Evolutionary conservation across 2,329 filamentous ascomycete genomes (phyloP), one percentile per base, ranked within the genome.

Genomic region (Stachybotrys elegans): DNA sequence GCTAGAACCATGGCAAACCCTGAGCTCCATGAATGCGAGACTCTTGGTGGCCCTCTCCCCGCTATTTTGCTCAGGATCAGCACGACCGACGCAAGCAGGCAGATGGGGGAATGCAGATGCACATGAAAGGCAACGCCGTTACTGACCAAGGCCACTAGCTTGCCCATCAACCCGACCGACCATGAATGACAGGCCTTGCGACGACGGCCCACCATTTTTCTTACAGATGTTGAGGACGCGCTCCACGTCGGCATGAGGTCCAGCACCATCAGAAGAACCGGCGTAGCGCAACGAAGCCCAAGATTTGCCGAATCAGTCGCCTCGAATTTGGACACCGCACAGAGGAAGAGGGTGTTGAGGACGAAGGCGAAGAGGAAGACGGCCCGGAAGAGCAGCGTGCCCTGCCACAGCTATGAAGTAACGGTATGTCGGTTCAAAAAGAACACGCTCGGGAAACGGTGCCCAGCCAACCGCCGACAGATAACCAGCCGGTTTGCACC

Each of bases 1-100:
- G 75, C 72, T 13, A 80, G 64, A n/a, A 79, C 53, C 65, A 81
- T 76, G n/a, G 71, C 65, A 36, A 80, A 75, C 0, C 78, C 79
- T 1, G 78, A 59, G 0, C 67, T 51, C 4, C 72, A 75, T 80
- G 40, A 80, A 61, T 0, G 67, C 47, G 0, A 79, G 62, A 4
- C 68, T n/a, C n/a, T n/a, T n/a, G n/a, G n/a, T n/a, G n/a, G n/a
- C n/a, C n/a, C n/a, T n/a, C n/a, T n/a, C n/a, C n/a, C n/a, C n/a
- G n/a, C n/a, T n/a, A n/a, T n/a, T n/a, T n/a, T n/a, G n/a, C n/a
- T n/a, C n/a, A n/a, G n/a, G n/a, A n/a, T 69, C 3, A 65, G 59
- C 32, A 79, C 67, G 47, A 81, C 71, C 0, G 73, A 70, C 21
- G 14, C 6, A 22, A 6, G 13, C 14, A 9, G 13, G 22, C 2